Evolutionary conservation across 1,284 basidiomycete genomes (phyloP).

Genomic region (Ceratobasidium sp.): DNA sequence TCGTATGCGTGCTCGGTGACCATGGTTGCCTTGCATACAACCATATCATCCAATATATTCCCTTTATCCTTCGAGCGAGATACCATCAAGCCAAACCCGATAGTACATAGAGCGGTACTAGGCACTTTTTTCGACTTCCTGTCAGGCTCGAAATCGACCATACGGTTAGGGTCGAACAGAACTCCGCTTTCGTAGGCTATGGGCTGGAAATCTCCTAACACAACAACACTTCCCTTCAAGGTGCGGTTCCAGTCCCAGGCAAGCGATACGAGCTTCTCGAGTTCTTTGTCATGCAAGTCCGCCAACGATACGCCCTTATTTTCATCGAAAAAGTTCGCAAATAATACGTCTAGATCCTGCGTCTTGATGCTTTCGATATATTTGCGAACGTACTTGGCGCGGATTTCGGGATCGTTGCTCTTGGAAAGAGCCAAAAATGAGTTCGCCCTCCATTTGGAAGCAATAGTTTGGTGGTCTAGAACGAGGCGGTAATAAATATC

Average conservation of each 20-base stretch:
- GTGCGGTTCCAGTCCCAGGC: slow-evolving; percentile 31
- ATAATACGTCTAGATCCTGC: background rate
- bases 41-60: background rate
- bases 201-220: slow-evolving; percentile 38
- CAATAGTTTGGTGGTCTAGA: slow-evolving; percentile 16
- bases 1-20: slow-evolving; percentile 22
- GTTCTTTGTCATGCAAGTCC: background rate
- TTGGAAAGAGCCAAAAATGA: slow-evolving; percentile 34
- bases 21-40: slow-evolving; percentile 16
- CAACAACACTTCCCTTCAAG: slow-evolving; percentile 23
- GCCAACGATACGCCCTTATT: background rate
- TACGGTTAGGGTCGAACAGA: background rate
- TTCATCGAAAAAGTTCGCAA: slow-evolving; percentile 1
- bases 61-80: background rate
- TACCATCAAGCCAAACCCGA: slow-evolving; percentile 24
- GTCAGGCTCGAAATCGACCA: slow-evolving; percentile 24
- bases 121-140: background rate
- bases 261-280: background rate
- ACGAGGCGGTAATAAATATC: background rate
- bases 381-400: background rate
- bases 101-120: background rate
- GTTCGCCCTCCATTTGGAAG: slow-evolving; percentile 25
- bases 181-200: background rate
- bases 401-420: background rate
- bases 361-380: background rate